Evolutionary conservation across 345 rosid genomes (phyloP), one percentile per base, ranked within the genome.

Genomic region (Balakata baccata): DNA sequence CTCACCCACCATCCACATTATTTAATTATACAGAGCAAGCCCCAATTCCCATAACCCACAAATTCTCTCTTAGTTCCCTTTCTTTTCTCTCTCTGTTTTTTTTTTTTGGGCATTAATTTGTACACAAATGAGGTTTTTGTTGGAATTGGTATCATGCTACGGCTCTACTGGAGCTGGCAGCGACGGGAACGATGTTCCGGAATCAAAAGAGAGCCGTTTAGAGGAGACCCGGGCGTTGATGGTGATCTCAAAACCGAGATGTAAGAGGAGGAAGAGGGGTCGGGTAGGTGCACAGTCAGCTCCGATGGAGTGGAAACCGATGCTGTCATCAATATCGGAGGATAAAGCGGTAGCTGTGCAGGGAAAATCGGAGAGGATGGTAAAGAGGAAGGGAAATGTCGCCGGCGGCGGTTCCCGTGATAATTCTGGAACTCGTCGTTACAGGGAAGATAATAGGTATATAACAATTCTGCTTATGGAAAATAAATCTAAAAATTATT

Each of bases 231-330:
- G 64, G 18, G 37, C 87, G 34, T 70, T 79, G 47, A 65, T 73
- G 50, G 34, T 37, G 18, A 12, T 63, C 59, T 17, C 18, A n/a
- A 71, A 66, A 5, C 63, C 12, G 6, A 50, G 61, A 49, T 18
- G 65, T 22, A 23, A 29, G 53, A 72, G 73, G 64, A 66, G 71
- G 66, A 61, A 51, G 82, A 74, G 77, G 25, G 63, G 23, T n/a
- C 20, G 34, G 34, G 34, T 43, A 11, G 68, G 70, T 37, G 18
- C 43, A 22, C 5, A 14, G 38, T 7, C 74, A 29, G n/a, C 23
- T 64, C n/a, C 11, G 25, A 20, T 17, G 50, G 89, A 89, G 70
- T 90, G 93, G 96, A 85, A 76, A 77, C 98, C 98, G 3, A 79
- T 92, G 8, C 79, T 92, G 57, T 17, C 66, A 39, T 74, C 85